Conservation (phyloP, 331 rosid species). For the Erythrophleum ivorense region DNA sequence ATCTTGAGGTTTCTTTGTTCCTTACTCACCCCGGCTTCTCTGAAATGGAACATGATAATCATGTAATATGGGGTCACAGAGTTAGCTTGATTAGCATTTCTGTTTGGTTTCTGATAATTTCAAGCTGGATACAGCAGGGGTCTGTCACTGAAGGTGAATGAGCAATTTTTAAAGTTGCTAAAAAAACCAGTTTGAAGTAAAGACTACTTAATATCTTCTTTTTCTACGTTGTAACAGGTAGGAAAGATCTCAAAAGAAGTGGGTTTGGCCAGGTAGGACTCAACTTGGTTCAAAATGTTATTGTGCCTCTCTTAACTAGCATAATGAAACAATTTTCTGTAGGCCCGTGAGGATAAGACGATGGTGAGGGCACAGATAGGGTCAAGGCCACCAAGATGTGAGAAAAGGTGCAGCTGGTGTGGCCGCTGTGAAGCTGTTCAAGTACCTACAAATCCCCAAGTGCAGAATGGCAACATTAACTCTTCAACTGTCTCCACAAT, state of each 20-base stretch:
- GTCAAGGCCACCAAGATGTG: slow-evolving; percentile 93
- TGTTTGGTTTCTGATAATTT: slow-evolving; percentile 59
- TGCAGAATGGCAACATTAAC: slow-evolving; percentile 46
- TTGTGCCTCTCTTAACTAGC: neutral
- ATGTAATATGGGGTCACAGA: slow-evolving; percentile 39
- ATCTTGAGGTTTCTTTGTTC: slow-evolving; percentile 3
- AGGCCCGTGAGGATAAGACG: slow-evolving; percentile 53
- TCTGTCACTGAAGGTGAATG: slow-evolving; percentile 70
- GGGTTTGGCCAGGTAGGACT: slow-evolving; percentile 50
- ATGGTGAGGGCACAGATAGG: slow-evolving; percentile 73
- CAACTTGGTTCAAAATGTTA: slow-evolving; percentile 6
- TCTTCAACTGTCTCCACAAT: slow-evolving; percentile 47
- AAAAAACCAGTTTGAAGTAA: neutral
- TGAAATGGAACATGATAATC: slow-evolving; percentile 53
- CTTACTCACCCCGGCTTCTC: neutral
- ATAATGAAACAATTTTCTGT: slow-evolving; percentile 30
- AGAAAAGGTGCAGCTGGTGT: slow-evolving; percentile 78
- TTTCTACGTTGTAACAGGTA: slow-evolving; percentile 51
- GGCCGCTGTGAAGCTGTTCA: slow-evolving; percentile 84
- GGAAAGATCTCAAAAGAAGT: slow-evolving; percentile 47
- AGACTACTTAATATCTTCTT: slow-evolving; percentile 27
- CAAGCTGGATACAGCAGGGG: slow-evolving; percentile 62
- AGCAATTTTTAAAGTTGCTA: slow-evolving; percentile 12
- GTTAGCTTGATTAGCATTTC: slow-evolving; percentile 42
- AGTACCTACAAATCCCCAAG: slow-evolving; percentile 74